Conservation (phyloP, 257 asterid genomes). For the Plantago major region DNA sequence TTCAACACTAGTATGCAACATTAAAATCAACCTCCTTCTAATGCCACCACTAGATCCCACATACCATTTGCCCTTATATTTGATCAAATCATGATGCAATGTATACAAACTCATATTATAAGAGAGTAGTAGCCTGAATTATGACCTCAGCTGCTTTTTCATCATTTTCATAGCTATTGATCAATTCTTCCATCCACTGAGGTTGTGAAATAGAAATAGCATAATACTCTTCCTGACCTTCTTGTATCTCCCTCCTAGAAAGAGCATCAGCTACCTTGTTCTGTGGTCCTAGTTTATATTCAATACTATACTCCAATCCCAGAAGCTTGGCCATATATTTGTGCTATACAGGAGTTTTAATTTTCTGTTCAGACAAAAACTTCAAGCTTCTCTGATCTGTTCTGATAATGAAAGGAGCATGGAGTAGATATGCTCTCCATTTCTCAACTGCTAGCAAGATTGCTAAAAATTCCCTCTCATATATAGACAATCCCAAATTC, state of each 20-base stretch:
- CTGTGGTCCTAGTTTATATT: neutral
- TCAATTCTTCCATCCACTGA: neutral
- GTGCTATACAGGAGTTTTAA: constrained; percentile 1
- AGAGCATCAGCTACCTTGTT: constrained; percentile 3
- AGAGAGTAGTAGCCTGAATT: neutral
- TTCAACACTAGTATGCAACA: neutral
- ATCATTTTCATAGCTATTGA: neutral
- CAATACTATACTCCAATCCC: neutral
- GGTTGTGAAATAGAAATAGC: accelerated
- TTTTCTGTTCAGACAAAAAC: neutral
- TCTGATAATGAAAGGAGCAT: neutral
- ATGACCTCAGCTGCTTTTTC: neutral
- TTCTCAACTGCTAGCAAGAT: neutral
- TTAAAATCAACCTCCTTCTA: neutral
- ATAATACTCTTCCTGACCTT: neutral
- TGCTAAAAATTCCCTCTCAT: neutral
- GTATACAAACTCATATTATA: no score
- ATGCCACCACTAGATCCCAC: neutral
- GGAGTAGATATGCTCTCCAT: neutral
- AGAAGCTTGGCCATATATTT: neutral
- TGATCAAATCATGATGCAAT: neutral
- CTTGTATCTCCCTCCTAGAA: neutral
- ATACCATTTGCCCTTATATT: neutral
- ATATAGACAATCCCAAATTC: neutral
- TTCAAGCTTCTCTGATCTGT: neutral